Conservation (phyloP, 192 early-diverging fungal genomes). For the Funneliformis geosporum region DNA sequence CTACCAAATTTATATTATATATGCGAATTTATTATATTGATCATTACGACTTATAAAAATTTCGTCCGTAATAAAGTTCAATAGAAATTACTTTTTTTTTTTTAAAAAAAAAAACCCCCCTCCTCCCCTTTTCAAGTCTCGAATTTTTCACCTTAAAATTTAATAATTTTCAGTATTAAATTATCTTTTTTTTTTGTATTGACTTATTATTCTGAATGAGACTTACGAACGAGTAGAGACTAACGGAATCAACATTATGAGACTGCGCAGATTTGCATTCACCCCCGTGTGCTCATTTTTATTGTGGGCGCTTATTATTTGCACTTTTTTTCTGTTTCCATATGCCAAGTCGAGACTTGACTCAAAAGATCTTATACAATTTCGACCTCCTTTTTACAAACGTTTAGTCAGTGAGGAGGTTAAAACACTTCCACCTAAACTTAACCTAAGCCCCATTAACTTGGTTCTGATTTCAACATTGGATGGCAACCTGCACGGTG, state of each 20-base stretch:
- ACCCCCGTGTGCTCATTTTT: neutral
- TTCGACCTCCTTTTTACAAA: neutral
- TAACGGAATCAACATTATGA: neutral
- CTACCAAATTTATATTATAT: too few species aligned
- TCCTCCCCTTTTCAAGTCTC: neutral
- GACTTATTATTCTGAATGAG: neutral
- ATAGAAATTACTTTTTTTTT: too few species aligned
- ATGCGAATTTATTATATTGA: too few species aligned
- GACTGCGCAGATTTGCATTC: neutral
- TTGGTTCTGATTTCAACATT: constrained; percentile 70
- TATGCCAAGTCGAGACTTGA: constrained; percentile 11
- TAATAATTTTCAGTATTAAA: neutral
- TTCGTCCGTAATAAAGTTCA: too few species aligned
- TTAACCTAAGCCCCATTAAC: constrained; percentile 29
- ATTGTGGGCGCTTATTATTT: constrained; percentile 6
- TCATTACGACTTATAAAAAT: too few species aligned
- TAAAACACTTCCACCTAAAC: neutral
- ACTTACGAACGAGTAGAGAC: neutral
- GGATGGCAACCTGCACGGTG: constrained; percentile 73
- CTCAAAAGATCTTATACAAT: constrained; percentile 13
- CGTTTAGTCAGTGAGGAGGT: neutral
- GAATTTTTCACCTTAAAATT: neutral
- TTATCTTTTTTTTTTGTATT: neutral
- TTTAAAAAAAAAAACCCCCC: too few species aligned
- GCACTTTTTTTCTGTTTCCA: neutral